A percentile compares a stretch with the other conserved stretches of the same genome.
phyloP scores from a whole-genome alignment of 176 grass and related monocot species.

The Zizania latifolia region DNA sequence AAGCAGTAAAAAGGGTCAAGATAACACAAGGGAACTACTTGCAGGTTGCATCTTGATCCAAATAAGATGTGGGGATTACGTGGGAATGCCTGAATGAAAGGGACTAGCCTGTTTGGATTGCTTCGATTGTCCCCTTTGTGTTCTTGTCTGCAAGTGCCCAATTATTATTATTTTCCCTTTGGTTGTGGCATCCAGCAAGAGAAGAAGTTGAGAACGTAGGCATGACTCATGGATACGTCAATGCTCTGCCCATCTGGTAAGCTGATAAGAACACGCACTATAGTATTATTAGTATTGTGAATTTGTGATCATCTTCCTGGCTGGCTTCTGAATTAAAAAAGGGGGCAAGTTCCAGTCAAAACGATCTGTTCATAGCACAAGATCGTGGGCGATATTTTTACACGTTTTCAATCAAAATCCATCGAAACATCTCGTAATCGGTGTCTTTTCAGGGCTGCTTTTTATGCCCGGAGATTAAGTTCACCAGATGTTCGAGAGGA shows the following conservation, averaged over 20 bases:
- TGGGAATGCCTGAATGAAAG: not conserved
- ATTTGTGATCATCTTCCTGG: not conserved
- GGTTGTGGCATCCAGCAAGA: too few species aligned
- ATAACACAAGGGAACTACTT: not conserved
- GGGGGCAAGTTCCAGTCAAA: not conserved
- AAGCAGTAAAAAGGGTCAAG: not conserved
- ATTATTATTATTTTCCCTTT: not conserved
- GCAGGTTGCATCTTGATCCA: not conserved
- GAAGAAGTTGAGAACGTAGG: not conserved
- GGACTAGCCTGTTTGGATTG: not conserved
- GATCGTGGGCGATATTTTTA: not conserved
- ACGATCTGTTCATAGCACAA: not conserved
- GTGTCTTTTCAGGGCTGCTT: not conserved
- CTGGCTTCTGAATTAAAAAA: not conserved
- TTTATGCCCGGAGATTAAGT: not conserved
- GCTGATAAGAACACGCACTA: constrained; percentile 30
- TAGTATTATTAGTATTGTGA: too few species aligned
- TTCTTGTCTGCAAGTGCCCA: not conserved
- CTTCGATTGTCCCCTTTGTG: not conserved
- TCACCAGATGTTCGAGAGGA: not conserved
- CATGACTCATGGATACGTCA: constrained; percentile 43
- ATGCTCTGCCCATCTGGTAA: not conserved
- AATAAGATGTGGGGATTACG: not conserved
- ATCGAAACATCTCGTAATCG: not conserved
- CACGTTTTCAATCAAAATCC: not conserved